phyloP scores from a whole-genome alignment of 306 rosid species.

The Malus sieversii region DNA sequence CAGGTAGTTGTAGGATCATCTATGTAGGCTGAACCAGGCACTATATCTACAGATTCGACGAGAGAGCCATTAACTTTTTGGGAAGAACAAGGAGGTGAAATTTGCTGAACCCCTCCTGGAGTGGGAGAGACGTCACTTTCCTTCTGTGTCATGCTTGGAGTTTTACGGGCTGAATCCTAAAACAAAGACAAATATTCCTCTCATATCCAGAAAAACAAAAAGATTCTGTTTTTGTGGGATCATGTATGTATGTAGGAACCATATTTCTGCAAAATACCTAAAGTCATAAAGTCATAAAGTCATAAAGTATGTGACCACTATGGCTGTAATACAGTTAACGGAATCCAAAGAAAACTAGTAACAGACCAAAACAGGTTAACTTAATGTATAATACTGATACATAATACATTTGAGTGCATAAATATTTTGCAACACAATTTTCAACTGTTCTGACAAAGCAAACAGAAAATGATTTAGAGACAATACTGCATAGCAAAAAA shows the following conservation, averaged over 20 bases:
- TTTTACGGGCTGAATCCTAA: slow-evolving; percentile 52
- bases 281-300: background rate
- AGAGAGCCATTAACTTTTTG: slow-evolving; percentile 28
- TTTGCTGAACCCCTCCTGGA: slow-evolving; percentile 36
- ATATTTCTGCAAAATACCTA: background rate
- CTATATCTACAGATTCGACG: slow-evolving; percentile 31
- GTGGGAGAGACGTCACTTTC: slow-evolving; percentile 32
- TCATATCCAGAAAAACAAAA: background rate
- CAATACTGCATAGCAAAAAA: background rate
- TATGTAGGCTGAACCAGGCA: slow-evolving; percentile 32
- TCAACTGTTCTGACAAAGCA: background rate
- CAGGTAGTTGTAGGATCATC: slow-evolving; percentile 36
- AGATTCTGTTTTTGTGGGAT: background rate
- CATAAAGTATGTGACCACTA: background rate
- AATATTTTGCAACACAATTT: background rate
- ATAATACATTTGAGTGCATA: background rate
- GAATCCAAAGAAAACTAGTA: background rate
- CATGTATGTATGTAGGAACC: background rate
- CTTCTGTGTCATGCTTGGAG: slow-evolving; percentile 29
- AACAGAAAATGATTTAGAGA: background rate
- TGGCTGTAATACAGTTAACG: background rate
- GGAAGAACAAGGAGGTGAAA: slow-evolving; percentile 31
- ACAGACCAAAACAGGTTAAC: background rate
- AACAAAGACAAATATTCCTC: slow-evolving; percentile 12
- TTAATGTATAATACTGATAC: background rate